Evolutionary conservation across 495 filamentous ascomycete species (phyloP), one percentile per base, ranked within the genome.

Genomic region (Margaritispora aquatica): DNA sequence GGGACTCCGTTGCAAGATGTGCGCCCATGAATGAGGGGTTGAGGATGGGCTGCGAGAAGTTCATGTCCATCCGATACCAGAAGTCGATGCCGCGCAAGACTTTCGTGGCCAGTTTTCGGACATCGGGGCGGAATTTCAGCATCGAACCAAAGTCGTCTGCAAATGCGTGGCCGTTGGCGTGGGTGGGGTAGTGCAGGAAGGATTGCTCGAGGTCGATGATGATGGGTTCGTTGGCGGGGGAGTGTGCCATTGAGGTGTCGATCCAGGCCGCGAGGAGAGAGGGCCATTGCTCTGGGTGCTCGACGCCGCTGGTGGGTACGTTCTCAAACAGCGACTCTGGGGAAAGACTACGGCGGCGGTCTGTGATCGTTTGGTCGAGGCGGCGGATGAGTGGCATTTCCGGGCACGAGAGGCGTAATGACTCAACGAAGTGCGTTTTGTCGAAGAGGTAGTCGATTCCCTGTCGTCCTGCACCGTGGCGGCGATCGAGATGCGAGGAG

Each of bases 371-470:
- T 13, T 26, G 11, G 7, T 62, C 55, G 46, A 62, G 44, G 38
- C 55, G 60, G 26, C 54, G 38, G 13, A 61, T 65, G 1, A 60
- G 41, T 24, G 53, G 2, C 44, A 65, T 22, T 19, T 53, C 15
- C 15, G 63, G 63, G 55, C 64, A 66, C 5, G 48, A 54, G 8
- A 54, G 10, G 15, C 56, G 38, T 27, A 66, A 19, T 3, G 60
- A 63, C 19, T 63, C 57, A 2, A 46, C 7, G 27, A 63, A 66
- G 29, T 66, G 60, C 13, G 59, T 46, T 3, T 48, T 59, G 27
- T 66, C 64, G 47, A 66, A 66, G 57, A 66, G 63, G 24, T 60
- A 66, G 1, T 57, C 52, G 47, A 57, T 44, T 31, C 54, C 55
- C 36, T 57, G 50, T 21, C 60, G 36, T 1, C 49, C 55, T 23